Conservation (phyloP, 257 asterid genomes). For the Solanum chmielewskii region DNA sequence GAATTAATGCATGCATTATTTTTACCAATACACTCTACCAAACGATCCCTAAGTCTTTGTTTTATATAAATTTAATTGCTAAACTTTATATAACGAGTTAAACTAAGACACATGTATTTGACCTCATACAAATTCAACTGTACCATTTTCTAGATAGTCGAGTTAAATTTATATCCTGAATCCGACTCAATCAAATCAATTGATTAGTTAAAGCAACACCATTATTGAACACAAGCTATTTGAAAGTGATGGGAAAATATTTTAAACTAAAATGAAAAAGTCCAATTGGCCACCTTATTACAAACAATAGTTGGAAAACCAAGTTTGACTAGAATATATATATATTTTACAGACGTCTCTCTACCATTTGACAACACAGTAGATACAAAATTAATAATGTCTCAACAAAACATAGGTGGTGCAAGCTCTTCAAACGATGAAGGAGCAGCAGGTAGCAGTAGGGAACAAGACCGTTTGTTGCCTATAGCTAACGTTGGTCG, state of each 20-base stretch:
- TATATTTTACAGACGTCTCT: background rate
- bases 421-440: slow-evolving; percentile 5
- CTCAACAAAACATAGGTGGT: slow-evolving; percentile 14
- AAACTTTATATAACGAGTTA: no score
- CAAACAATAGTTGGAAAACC: background rate
- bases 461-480: slow-evolving; percentile 38
- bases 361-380: background rate
- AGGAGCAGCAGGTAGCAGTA: background rate
- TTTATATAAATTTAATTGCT: no score
- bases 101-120: background rate
- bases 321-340: slow-evolving; percentile 1
- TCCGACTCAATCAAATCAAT: background rate
- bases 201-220: background rate
- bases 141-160: no score
- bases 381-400: slow-evolving; percentile 8
- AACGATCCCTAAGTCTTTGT: background rate
- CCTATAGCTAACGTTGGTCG: slow-evolving; percentile 74
- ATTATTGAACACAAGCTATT: background rate
- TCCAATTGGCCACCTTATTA: background rate
- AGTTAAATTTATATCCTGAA: background rate
- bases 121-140: background rate
- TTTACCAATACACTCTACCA: background rate
- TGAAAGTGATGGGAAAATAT: background rate
- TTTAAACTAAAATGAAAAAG: background rate
- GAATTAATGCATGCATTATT: background rate